Conservation (phyloP, 208 protist genomes). For the Crithidia sp. region DNA sequence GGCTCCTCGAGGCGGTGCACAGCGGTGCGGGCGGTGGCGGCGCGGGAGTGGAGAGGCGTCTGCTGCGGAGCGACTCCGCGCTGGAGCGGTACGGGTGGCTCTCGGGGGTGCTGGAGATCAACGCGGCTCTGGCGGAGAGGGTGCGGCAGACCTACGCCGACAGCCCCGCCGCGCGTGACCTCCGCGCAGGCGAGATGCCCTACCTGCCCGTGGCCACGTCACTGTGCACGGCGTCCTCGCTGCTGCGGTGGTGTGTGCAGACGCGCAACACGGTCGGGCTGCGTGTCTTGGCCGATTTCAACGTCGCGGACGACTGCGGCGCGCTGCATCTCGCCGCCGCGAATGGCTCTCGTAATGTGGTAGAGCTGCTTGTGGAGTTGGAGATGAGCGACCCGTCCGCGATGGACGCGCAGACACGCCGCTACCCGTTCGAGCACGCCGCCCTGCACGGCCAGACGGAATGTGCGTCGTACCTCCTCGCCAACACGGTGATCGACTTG, state of each 20-base stretch:
- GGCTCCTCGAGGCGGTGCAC: conserved; percentile 11
- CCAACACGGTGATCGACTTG: conserved; percentile 40
- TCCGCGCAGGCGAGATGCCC: conserved; percentile 39
- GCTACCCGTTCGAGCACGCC: conserved; percentile 76
- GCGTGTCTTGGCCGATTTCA: conserved; percentile 78
- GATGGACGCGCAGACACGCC: conserved; percentile 31
- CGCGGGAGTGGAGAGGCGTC: conserved; percentile 26
- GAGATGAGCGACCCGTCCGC: conserved; percentile 64
- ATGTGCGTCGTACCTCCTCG: conserved; percentile 65
- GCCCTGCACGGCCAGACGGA: conserved; percentile 44
- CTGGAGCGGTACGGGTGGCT: conserved; percentile 76
- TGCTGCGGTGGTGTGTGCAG: conserved; percentile 76
- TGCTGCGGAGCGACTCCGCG: conserved; percentile 53
- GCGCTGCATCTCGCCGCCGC: conserved; percentile 67
- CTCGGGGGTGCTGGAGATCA: conserved; percentile 49
- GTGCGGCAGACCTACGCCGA: conserved; percentile 28
- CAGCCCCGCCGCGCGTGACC: conserved; percentile 9
- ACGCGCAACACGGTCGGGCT: conserved; percentile 71
- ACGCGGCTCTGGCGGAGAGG: conserved; percentile 47
- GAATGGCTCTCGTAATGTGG: conserved; percentile 49
- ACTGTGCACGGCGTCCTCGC: conserved; percentile 23
- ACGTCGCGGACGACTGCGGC: conserved; percentile 69
- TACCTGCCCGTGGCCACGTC: conserved; percentile 28
- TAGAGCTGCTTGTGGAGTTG: conserved; percentile 72
- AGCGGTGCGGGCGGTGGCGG: conserved; percentile 14